Base-by-base conservation (phyloP, 345 rosid genomes). In the Draba incana region DNA sequence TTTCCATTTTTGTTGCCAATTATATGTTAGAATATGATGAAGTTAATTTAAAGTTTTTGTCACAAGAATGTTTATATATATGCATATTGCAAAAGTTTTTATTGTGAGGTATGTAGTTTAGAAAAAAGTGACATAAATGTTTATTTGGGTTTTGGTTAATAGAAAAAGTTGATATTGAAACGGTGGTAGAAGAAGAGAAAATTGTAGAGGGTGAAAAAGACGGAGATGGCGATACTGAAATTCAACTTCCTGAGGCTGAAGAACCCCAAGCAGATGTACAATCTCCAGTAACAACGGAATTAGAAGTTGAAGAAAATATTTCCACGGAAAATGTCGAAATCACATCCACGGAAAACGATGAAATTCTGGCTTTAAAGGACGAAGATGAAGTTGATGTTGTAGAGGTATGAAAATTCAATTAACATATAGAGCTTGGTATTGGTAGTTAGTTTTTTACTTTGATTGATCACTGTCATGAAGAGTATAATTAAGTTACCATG, bases 171-270 rank as follows among this genome's bases (percentile, higher is more conserved):
- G 68, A 59, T 50, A 16, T 14, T 60, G 68, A 66, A 28, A 33
- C 28, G 47, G 47, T 30, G 54, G 66, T 57, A 28, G 72, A 66
- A 24, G 77, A 66, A 38, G 66, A 72, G 9, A 72, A 30, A 23
- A 23, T 4, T 31, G 5, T 31, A 28, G 71, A 57, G 10, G 66
- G n/a, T 5, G 6, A 44, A n/a, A 35, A 0, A 33, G 46, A 44
- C 15, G 62, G 11, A 8, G 55, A 50, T 8, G 62, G 8, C 1
- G 56, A 50, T 13, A 7, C 62, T 2, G 28, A 60, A 42, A 13
- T 35, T 15, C 9, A 31, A 52, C 10, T 31, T 51, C 15, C 35
- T 12, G 72, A 51, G 25, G 62, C 28, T 13, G 68, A 59, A 74
- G 72, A 73, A 66, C 50, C 30, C 61, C 39, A 51, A 74, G 14